A percentile compares a stretch with the other conserved stretches of the same genome.
These are phyloP conservation scores for Parascedosporium putredinis DNA, from an alignment of 2,329 filamentous ascomycete genomes.

Conservation along the genomic window DNA sequence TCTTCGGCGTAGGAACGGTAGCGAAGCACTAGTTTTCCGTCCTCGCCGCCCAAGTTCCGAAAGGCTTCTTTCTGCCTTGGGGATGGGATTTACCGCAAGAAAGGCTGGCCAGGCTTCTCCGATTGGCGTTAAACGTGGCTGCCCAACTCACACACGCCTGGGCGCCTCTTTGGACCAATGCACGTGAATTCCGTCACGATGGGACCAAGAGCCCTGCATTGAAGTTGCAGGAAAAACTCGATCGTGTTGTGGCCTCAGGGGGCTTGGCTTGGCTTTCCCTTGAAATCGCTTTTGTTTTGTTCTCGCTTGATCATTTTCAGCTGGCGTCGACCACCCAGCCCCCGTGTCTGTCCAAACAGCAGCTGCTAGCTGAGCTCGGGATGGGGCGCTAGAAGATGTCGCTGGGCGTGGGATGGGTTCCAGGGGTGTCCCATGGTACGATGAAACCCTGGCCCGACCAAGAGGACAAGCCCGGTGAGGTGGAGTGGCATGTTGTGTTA, in stretches of 20 bases:
- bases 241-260: neutral
- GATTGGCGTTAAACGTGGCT: too few species aligned
- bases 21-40: too few species aligned
- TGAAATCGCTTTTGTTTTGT: neutral
- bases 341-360: too few species aligned
- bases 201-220: neutral
- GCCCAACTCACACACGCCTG: too few species aligned
- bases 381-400: neutral
- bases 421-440: neutral
- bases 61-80: too few species aligned
- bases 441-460: neutral
- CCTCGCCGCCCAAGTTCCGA: too few species aligned
- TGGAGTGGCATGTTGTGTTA: neutral
- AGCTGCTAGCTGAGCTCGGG: too few species aligned
- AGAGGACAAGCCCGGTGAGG: too few species aligned
- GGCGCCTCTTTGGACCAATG: neutral
- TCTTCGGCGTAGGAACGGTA: too few species aligned
- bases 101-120: too few species aligned
- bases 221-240: neutral
- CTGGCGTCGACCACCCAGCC: neutral
- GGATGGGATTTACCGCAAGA: too few species aligned
- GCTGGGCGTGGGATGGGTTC: neutral
- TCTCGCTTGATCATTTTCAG: neutral
- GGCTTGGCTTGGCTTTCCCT: neutral
- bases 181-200: neutral